phyloP scores from a whole-genome alignment of 1,284 basidiomycete genomes.

The Boletus coffeatus region DNA sequence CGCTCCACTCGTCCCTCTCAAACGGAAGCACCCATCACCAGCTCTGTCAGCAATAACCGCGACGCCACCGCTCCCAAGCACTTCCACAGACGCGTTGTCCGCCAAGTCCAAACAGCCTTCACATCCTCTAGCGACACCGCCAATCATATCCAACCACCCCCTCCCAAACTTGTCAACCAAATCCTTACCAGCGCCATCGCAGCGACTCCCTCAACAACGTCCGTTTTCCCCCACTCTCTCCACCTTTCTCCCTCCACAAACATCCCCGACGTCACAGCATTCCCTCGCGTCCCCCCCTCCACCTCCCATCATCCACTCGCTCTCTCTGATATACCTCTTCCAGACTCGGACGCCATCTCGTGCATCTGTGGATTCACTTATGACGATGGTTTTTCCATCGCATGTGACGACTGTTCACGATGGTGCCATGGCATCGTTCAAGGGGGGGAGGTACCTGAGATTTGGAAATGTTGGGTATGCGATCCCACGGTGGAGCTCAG shows the following conservation, averaged over 20 bases:
- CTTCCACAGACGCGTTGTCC: conserved; percentile 9
- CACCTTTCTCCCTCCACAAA: conserved; percentile 12
- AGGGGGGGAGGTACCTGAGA: conserved; percentile 66
- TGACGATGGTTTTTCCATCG: conserved; percentile 91
- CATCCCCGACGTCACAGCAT: conserved; percentile 14
- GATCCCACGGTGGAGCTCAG: conserved; percentile 34
- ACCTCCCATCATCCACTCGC: conserved; percentile 19
- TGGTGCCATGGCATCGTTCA: conserved; percentile 85
- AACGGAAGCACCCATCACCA: conserved; percentile 35
- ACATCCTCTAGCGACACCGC: conserved; percentile 16
- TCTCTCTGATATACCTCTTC: conserved; percentile 18
- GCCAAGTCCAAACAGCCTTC: conserved; percentile 15
- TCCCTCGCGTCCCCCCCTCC: conserved; percentile 19
- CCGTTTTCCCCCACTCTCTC: conserved; percentile 18
- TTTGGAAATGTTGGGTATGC: conserved; percentile 64
- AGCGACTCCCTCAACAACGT: conserved; percentile 18
- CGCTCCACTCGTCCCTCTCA: conserved; percentile 35
- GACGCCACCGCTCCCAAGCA: conserved; percentile 8
- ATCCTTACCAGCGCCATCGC: conserved; percentile 9
- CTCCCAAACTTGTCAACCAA: conserved; percentile 13
- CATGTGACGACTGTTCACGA: conserved; percentile 83
- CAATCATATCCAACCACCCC: background rate
- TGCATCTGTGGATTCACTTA: conserved; percentile 73
- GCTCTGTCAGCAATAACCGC: conserved; percentile 13
- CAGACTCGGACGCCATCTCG: conserved; percentile 45